phyloP scores from a whole-genome alignment of 176 grass and related monocot species.

The Avena insularis region DNA sequence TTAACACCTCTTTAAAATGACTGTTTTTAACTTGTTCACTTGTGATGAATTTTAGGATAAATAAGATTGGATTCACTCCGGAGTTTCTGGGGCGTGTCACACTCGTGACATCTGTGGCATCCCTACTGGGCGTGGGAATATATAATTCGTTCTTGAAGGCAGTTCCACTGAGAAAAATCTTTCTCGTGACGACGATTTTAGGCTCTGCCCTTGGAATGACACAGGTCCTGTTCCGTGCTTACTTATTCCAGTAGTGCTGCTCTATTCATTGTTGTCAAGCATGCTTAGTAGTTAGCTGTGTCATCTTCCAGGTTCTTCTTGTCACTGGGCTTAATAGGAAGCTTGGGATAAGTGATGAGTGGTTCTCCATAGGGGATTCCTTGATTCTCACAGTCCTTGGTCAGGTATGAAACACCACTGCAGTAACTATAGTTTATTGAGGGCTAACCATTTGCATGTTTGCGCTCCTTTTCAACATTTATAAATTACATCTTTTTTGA shows the following conservation, averaged over 20 bases:
- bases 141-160: slow-evolving; percentile 87
- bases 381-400: slow-evolving; percentile 95
- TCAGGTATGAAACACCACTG: slow-evolving; percentile 54
- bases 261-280: slow-evolving; percentile 30
- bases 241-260: not conserved
- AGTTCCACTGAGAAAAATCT: slow-evolving; percentile 88
- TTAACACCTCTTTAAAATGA: slow-evolving; percentile 20
- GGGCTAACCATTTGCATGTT: slow-evolving; percentile 9
- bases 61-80: slow-evolving; percentile 92
- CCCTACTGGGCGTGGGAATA: slow-evolving; percentile 81
- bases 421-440: slow-evolving; percentile 18
- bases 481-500: not conserved
- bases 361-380: slow-evolving; percentile 97
- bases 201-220: slow-evolving; percentile 93
- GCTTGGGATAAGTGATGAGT: slow-evolving; percentile 87
- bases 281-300: slow-evolving; percentile 17
- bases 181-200: slow-evolving; percentile 75
- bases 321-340: slow-evolving; percentile 77
- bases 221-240: slow-evolving; percentile 62
- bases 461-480: not conserved
- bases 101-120: slow-evolving; percentile 91
- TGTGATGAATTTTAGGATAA: slow-evolving; percentile 77
- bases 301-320: slow-evolving; percentile 72
- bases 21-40: slow-evolving; percentile 38
- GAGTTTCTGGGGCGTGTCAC: slow-evolving; percentile 94